Conservation (phyloP, 441 rosid species). For the Erodium texanum region DNA sequence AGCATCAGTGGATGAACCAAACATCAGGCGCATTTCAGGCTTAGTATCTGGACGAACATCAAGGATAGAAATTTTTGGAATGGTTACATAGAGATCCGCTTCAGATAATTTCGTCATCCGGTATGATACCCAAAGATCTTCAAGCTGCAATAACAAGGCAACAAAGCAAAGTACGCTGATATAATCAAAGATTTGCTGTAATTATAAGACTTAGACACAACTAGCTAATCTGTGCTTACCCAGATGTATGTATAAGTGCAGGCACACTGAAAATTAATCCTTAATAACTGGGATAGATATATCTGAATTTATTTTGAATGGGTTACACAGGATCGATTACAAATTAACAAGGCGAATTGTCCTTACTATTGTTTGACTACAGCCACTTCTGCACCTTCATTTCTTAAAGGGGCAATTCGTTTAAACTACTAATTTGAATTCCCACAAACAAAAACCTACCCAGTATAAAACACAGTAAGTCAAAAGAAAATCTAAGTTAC, state of each 20-base stretch:
- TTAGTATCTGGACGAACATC: conserved; percentile 83
- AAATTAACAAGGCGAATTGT: no score
- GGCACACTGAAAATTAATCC: background rate
- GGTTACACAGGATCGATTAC: no score
- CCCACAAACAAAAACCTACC: no score
- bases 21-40: conserved; percentile 99
- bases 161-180: conserved; percentile 15
- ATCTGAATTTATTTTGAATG: no score
- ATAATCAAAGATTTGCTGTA: background rate
- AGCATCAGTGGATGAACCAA: conserved; percentile 85
- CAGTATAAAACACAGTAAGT: no score
- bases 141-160: conserved; percentile 55
- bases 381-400: no score
- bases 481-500: background rate
- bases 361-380: no score
- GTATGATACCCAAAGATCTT: conserved; percentile 94
- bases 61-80: conserved; percentile 80
- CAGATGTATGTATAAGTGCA: background rate
- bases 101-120: conserved; percentile 85
- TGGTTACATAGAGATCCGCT: conserved; percentile 81
- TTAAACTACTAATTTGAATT: no score
- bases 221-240: background rate
- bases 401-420: no score
- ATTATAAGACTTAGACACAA: background rate
- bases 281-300: no score